A percentile compares a stretch with the other conserved stretches of the same genome.
Conservation (phyloP, 306 rosid species). For the Fagus sylvatica region DNA sequence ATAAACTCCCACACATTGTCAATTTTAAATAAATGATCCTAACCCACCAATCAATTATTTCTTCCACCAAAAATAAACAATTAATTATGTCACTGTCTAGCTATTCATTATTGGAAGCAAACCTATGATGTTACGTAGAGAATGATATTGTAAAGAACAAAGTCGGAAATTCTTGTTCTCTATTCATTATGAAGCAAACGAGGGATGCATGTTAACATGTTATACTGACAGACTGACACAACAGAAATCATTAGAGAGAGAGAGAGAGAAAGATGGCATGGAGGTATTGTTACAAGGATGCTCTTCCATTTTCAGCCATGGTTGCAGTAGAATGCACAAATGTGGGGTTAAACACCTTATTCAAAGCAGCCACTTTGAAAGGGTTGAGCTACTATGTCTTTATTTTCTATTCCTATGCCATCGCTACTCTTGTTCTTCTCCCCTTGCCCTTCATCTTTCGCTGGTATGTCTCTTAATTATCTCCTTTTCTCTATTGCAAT, state of each 20-base stretch:
- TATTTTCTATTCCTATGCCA: conserved; percentile 42
- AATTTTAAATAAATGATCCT: too few species aligned
- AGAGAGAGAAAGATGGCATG: conserved; percentile 27
- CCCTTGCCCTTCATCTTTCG: conserved; percentile 48
- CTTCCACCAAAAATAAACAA: too few species aligned
- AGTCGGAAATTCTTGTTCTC: background rate
- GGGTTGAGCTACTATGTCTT: conserved; percentile 59
- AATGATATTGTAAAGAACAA: too few species aligned
- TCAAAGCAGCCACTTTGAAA: conserved; percentile 53
- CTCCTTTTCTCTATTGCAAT: too few species aligned
- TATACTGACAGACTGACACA: too few species aligned
- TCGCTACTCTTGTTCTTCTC: conserved; percentile 44
- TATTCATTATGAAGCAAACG: background rate
- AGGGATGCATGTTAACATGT: too few species aligned
- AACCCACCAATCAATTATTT: too few species aligned
- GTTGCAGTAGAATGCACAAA: conserved; percentile 41
- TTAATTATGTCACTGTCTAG: too few species aligned
- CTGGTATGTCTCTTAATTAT: conserved; percentile 33
- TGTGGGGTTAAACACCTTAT: conserved; percentile 47
- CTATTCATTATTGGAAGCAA: too few species aligned
- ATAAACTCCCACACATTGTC: too few species aligned
- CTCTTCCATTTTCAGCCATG: conserved; percentile 52
- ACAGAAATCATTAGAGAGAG: background rate
- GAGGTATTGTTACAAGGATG: conserved; percentile 32
- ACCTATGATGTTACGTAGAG: too few species aligned